Evolutionary conservation across 2,329 filamentous ascomycete genomes (phyloP), one percentile per base, ranked within the genome.

Genomic region (Biscogniauxia sp.): DNA sequence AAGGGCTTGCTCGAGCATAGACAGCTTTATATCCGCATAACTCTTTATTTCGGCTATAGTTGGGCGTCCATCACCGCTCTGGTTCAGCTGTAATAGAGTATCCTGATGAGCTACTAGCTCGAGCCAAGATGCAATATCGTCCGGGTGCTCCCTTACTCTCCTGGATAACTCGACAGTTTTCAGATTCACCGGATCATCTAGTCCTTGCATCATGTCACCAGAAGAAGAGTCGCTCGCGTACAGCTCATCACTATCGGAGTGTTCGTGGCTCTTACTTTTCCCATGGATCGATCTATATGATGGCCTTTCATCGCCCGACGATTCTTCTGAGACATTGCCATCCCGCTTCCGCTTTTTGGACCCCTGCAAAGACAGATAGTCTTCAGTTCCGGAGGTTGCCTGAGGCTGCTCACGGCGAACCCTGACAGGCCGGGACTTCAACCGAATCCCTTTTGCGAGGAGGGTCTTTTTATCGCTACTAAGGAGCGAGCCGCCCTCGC

Each of bases 101-200:
- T 92, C 87, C 75, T 98, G 94, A 62, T 96, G 87, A 7, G 87
- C 78, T 53, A 94, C 89, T n/a, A 97, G 80, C 45, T 85, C 81
- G 17, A 96, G 74, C 94, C 94, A 98, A 19, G 86, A 81, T 51
- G 87, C 78, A 20, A 91, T 79, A 69, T 96, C 84, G 5, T 81
- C 74, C 0, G 93, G 91, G 20, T 85, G 74, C 1, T 88, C 79
- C 58, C 89, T 87, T 37, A 92, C 86, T 28, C 74, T 81, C 13
- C 82, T 84, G 2, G 83, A 85, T 7, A 97, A 78, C 56, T 87
- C 79, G 0, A 88, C 79, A 15, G 86, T 86, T 59, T 77, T 83
- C 69, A 81, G 77, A 52, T 79, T 84, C 2, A 84, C 72, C 1
- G 82, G 78, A 28, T 81, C 77, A 55, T 80, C 76, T 8, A 72